Evolutionary conservation across 805 yeast genomes (phyloP).

Genomic region (Nakazawaea populi): DNA sequence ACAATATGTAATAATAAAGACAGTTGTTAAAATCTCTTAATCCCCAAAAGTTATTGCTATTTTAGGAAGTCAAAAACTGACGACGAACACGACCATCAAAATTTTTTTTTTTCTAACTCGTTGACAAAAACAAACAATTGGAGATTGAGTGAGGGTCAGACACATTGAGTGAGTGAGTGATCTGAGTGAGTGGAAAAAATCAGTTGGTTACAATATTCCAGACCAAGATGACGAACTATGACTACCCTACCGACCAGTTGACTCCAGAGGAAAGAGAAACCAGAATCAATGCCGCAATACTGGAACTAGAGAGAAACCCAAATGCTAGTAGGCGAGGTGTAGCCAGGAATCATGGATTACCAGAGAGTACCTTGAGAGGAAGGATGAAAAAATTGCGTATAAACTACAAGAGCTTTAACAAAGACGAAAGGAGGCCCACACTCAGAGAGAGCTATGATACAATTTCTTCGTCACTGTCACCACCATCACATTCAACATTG

Average conservation of each 20-base stretch:
- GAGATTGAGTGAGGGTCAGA: no score
- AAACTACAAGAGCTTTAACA: slow-evolving; percentile 5
- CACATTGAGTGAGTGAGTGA: not conserved
- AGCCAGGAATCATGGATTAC: slow-evolving; percentile 9
- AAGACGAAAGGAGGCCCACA: not conserved
- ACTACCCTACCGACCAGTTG: slow-evolving; percentile 3
- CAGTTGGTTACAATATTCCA: no score
- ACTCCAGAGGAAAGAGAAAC: slow-evolving; percentile 9
- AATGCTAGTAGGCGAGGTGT: slow-evolving; percentile 10
- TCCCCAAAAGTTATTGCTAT: no score
- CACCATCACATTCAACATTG: not conserved
- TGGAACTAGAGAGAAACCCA: slow-evolving; percentile 9
- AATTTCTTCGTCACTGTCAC: not conserved
- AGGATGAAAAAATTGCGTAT: slow-evolving; percentile 8
- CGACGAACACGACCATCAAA: not conserved
- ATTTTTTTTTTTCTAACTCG: no score
- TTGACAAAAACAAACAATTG: no score
- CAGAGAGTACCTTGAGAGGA: slow-evolving; percentile 10
- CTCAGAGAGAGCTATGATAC: not conserved
- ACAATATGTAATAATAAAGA: no score
- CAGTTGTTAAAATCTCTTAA: no score
- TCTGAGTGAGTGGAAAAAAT: not conserved
- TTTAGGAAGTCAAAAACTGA: no score
- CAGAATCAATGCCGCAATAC: slow-evolving; percentile 6
- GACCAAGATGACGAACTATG: slow-evolving; percentile 1